These are phyloP conservation scores for Sphagnum tenellum DNA, from an alignment of 225 moss, liverwort and hornwort genomes.

Conservation along the genomic window DNA sequence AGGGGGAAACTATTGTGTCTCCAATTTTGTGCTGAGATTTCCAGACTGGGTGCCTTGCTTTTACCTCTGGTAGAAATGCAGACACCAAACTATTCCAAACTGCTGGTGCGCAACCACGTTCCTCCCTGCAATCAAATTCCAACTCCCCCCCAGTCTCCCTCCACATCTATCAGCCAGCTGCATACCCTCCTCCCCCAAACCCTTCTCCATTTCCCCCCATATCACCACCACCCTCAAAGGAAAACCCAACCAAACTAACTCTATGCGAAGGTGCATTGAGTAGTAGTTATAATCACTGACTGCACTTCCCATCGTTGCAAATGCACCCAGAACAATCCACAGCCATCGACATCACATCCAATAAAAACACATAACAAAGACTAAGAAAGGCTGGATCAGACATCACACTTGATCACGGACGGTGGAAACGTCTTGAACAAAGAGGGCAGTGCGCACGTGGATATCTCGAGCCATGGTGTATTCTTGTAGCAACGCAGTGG, in stretches of 20 bases:
- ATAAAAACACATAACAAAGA: background rate
- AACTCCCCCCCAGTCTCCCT: too few relatives aligned
- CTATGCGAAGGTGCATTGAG: background rate
- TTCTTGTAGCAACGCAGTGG: slow-evolving; percentile 52
- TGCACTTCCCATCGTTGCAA: too few relatives aligned
- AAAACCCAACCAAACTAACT: background rate
- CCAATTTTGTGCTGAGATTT: background rate
- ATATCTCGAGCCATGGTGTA: slow-evolving; percentile 37
- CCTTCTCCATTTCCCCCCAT: too few relatives aligned
- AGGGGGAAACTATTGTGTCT: too few relatives aligned
- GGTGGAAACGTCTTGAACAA: slow-evolving; percentile 22
- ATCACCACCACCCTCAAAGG: background rate
- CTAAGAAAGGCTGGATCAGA: background rate
- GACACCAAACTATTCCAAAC: slow-evolving; percentile 71
- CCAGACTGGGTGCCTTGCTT: background rate
- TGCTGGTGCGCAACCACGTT: slow-evolving; percentile 40
- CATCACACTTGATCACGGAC: slow-evolving; percentile 23
- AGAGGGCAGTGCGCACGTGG: slow-evolving; percentile 48
- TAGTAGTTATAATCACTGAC: background rate
- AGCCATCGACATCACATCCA: too few relatives aligned
- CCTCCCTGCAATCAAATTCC: slow-evolving; percentile 43
- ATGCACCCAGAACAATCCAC: too few relatives aligned
- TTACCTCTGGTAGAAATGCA: slow-evolving; percentile 93
- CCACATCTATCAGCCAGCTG: too few relatives aligned
- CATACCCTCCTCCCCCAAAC: too few relatives aligned